Evolutionary conservation across 495 filamentous ascomycete genomes (phyloP), one percentile per base, ranked within the genome.

Genomic region (Tuber melanosporum): DNA sequence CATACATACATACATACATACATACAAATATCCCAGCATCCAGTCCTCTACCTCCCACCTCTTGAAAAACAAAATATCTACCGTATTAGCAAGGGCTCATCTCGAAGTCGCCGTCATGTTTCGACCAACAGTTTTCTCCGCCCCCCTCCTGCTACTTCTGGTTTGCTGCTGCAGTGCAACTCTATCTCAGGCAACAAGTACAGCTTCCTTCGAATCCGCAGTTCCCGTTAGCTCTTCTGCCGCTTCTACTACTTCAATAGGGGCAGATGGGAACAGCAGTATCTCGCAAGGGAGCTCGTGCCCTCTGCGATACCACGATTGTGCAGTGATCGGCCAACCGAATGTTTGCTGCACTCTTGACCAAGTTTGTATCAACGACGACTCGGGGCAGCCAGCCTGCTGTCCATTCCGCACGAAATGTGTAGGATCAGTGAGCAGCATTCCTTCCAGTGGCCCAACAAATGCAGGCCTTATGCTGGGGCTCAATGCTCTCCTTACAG

Each of bases 321-420:
- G 80, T 71, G 49, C 75, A 15, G 69, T 81, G 8, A 49, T 82
- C 75, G 57, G 47, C 57, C 79, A 70, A 8, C 52, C 75, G 8
- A 79, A 81, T 7, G 79, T 76, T 43, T 81, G 80, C 71, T 81
- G 80, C 71, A 41, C 73, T n/a, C 52, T 81, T 43, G 75, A 81
- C 49, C 80, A 81, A 72, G 80, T 81, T 17, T 81, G 80, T 39
- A 76, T 77, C 20, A 79, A 75, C 32, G 80, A 81, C 42, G 79
- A 77, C 20, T 36, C 36, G 39, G 52, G 72, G 3, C 42, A 20
- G 43, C n/a, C 73, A 3, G 80, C 75, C 4, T 81, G 80, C 62
- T 81, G 80, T n/a, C 79, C 75, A 12, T 81, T 81, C 39, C 49
- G 80, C 0, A 81, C 73, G 22, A 26, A 41, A 57, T 81, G 80